These are phyloP conservation scores for Globisporangium recalcitrans DNA, from an alignment of 352 stramenopile genomes.

Conservation along the genomic window DNA sequence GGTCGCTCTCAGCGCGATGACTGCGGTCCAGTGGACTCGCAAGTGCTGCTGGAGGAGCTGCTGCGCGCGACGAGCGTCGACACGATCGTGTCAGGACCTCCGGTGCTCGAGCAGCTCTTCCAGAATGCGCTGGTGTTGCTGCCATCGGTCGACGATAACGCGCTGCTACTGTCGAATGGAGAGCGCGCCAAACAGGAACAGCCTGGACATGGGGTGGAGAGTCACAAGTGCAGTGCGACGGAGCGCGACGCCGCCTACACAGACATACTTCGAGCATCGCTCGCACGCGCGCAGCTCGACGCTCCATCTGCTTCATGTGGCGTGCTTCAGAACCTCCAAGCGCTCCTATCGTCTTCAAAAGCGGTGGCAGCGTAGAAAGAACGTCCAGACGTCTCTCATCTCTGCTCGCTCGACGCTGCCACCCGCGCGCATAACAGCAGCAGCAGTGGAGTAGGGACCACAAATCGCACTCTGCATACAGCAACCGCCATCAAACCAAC, in stretches of 20 bases:
- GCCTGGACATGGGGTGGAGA: not conserved
- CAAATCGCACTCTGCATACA: not conserved
- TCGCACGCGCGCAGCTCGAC: slow-evolving; percentile 2
- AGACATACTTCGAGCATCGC: slow-evolving; percentile 2
- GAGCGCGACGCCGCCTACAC: not conserved
- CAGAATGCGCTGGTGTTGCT: not conserved
- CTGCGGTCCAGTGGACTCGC: slow-evolving; percentile 38
- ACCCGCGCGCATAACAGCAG: not conserved
- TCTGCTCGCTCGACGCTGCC: not conserved
- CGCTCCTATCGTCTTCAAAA: slow-evolving; percentile 4
- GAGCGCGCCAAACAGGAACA: not conserved
- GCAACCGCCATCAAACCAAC: not conserved
- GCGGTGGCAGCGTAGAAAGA: slow-evolving; percentile 1
- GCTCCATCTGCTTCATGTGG: not conserved
- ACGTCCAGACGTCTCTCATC: not conserved
- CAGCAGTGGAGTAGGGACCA: not conserved
- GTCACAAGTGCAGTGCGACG: not conserved
- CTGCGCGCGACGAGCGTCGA: slow-evolving; percentile 16
- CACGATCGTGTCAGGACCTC: not conserved
- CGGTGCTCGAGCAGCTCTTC: slow-evolving; percentile 6
- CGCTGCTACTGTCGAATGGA: not conserved
- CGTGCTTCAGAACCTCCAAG: slow-evolving; percentile 1
- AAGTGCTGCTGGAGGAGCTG: slow-evolving; percentile 25
- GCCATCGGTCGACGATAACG: not conserved
- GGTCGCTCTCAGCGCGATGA: slow-evolving; percentile 19